phyloP scores from a whole-genome alignment of 768 basidiomycete genomes.

The Hemileccinum rubropunctum region DNA sequence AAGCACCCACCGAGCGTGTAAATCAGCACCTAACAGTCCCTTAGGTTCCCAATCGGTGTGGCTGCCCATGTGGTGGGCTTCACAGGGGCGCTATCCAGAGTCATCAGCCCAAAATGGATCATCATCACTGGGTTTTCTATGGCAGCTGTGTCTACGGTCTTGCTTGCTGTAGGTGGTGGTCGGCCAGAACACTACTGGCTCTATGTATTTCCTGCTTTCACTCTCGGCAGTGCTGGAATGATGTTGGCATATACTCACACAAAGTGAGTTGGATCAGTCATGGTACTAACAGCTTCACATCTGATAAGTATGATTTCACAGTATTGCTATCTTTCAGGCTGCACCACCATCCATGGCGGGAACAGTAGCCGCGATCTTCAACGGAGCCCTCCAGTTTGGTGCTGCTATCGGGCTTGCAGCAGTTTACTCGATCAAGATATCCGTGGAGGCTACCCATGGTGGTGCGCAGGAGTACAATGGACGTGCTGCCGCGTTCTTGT shows the following conservation, averaged over 20 bases:
- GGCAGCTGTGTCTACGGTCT: conserved; percentile 36
- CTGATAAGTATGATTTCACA: conserved; percentile 16
- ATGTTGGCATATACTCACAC: conserved; percentile 46
- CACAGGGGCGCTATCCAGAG: conserved; percentile 39
- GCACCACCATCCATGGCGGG: conserved; percentile 48
- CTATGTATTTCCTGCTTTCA: conserved; percentile 48
- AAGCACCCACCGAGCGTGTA: conserved; percentile 5
- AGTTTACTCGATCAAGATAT: conserved; percentile 47
- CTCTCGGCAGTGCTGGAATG: conserved; percentile 44
- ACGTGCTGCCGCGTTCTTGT: conserved; percentile 45
- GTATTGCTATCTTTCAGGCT: conserved; percentile 50
- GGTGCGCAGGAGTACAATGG: conserved; percentile 36
- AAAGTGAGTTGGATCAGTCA: conserved; percentile 36
- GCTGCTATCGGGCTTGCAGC: conserved; percentile 51
- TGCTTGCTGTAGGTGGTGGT: conserved; percentile 44
- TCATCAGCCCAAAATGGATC: conserved; percentile 42
- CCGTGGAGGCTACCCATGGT: conserved; percentile 36
- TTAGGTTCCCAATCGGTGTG: conserved; percentile 42
- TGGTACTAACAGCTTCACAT: neutral
- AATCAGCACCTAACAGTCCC: conserved; percentile 1
- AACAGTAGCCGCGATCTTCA: conserved; percentile 55
- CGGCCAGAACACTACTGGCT: conserved; percentile 43
- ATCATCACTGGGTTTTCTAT: conserved; percentile 42
- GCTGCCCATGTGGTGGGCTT: conserved; percentile 36
- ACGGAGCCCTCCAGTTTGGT: conserved; percentile 51